Percentiles rank a stretch among this genome's conserved stretches.
Conservation (phyloP, 352 stramenopile species). For the Phytophthora melonis region DNA sequence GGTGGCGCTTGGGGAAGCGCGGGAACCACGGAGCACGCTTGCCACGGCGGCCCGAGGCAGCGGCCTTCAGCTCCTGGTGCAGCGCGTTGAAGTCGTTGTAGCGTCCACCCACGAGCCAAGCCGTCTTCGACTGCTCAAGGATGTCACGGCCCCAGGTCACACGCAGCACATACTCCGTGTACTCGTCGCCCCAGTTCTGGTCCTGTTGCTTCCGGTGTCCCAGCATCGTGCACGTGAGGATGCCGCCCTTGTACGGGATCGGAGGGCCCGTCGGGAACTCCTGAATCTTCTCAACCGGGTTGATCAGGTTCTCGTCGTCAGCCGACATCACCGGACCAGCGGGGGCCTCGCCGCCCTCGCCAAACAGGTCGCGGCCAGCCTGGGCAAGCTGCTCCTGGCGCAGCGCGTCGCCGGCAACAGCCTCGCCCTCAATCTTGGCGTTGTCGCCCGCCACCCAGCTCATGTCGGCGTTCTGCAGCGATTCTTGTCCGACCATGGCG, state of each 20-base stretch:
- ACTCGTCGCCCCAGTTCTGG: slow-evolving; percentile 92
- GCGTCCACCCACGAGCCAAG: slow-evolving; percentile 87
- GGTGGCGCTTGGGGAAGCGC: slow-evolving; percentile 90
- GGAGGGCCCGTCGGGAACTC: slow-evolving; percentile 91
- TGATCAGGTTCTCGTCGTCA: slow-evolving; percentile 89
- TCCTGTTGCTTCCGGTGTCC: slow-evolving; percentile 90
- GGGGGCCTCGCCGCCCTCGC: slow-evolving; percentile 80
- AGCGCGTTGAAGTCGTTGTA: slow-evolving; percentile 93
- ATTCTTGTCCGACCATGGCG: slow-evolving; percentile 80
- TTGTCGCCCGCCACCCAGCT: slow-evolving; percentile 89
- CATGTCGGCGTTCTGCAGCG: slow-evolving; percentile 84
- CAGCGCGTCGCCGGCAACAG: slow-evolving; percentile 74
- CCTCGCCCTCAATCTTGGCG: slow-evolving; percentile 80
- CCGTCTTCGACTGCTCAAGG: slow-evolving; percentile 89
- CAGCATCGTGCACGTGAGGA: slow-evolving; percentile 91
- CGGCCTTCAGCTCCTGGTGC: slow-evolving; percentile 90
- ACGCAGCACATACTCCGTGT: slow-evolving; percentile 91
- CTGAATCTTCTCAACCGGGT: slow-evolving; percentile 88
- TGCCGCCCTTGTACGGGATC: slow-evolving; percentile 92
- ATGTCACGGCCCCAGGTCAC: slow-evolving; percentile 91
- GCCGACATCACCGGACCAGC: slow-evolving; percentile 85
- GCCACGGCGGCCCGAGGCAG: slow-evolving; percentile 81
- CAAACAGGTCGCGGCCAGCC: slow-evolving; percentile 86
- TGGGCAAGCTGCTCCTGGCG: slow-evolving; percentile 87
- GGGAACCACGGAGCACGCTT: slow-evolving; percentile 92